Evolutionary conservation across 129 eudicot genomes (phyloP), one percentile per base, ranked within the genome.

Genomic region (Deinandra increscens): DNA sequence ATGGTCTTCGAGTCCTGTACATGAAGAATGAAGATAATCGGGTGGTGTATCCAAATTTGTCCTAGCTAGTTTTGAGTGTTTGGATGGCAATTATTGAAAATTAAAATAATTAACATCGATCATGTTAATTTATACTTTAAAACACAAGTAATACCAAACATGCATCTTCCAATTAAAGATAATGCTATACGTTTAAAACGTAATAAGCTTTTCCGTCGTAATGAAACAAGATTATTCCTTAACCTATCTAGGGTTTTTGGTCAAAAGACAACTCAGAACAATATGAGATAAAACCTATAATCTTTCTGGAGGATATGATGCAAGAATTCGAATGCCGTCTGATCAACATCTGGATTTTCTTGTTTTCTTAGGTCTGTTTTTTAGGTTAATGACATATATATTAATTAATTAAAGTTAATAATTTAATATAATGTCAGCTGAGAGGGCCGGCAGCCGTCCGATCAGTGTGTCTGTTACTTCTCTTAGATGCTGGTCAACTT

Each of bases 381-480:
- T 59, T 19, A 43, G 0, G 39, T 34, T n/a, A 38, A 15, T n/a
- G 69, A 68, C 64, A 60, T 46, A 22, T 4, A 6, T 26, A 75
- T 4, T 75, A 19, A 33, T 61, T 54, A 26, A 26, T 26, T 26
- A 26, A 26, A 26, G n/a, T n/a, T n/a, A n/a, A n/a, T n/a, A 18
- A 45, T 19, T 34, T 14, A 2, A 22, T 29, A 11, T 31, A n/a
- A 63, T 38, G 61, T 1, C 44, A 53, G 18, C 60, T 8, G 31
- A 26, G 31, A 26, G 26, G 69, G 80, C 61, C 74, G 74, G 75
- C 80, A 75, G 80, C 74, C 74, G 74, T 37, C 68, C n/a, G 54
- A 61, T 61, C 36, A 19, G 20, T 42, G 23, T 59, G 58, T 42
- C 26, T 44, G 38, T 31, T 33, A 36, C 4, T 48, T 33, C 34